Evolutionary conservation across 257 asterid genomes (phyloP).

Genomic region (Plectranthus barbatus): DNA sequence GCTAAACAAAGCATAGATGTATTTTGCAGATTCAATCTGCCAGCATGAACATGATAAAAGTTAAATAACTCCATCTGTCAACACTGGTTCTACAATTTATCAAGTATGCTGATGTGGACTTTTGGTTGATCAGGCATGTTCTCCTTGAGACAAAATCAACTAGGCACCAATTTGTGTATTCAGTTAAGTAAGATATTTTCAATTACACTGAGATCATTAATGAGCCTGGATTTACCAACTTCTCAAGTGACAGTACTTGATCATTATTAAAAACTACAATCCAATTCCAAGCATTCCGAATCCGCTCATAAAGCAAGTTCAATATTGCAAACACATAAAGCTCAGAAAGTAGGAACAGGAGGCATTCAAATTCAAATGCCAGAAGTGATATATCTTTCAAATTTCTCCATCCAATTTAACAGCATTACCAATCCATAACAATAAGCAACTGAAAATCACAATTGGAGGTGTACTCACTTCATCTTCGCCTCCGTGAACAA

Average conservation of each 20-base stretch:
- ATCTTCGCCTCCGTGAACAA: conserved; percentile 64
- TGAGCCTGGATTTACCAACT: too few relatives aligned
- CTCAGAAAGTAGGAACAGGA: not conserved
- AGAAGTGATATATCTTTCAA: not conserved
- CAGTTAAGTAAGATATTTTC: not conserved
- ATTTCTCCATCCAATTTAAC: not conserved
- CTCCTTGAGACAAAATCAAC: not conserved
- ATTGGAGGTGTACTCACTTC: conserved; percentile 23
- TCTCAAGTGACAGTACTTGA: too few relatives aligned
- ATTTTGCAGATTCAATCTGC: not conserved
- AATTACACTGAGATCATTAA: not conserved
- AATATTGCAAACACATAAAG: not conserved
- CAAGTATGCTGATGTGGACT: not conserved
- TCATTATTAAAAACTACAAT: not conserved
- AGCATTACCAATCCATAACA: not conserved
- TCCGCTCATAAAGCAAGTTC: not conserved
- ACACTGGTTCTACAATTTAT: too few relatives aligned
- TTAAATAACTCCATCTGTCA: not conserved
- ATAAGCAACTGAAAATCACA: not conserved
- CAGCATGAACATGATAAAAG: not conserved
- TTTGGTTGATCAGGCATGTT: not conserved
- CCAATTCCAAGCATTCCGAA: not conserved
- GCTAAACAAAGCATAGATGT: not conserved
- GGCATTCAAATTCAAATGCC: not conserved
- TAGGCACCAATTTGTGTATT: not conserved